These are phyloP conservation scores for Tolypocladium pustulatum DNA, from an alignment of 2,329 filamentous ascomycete genomes.

Conservation along the genomic window DNA sequence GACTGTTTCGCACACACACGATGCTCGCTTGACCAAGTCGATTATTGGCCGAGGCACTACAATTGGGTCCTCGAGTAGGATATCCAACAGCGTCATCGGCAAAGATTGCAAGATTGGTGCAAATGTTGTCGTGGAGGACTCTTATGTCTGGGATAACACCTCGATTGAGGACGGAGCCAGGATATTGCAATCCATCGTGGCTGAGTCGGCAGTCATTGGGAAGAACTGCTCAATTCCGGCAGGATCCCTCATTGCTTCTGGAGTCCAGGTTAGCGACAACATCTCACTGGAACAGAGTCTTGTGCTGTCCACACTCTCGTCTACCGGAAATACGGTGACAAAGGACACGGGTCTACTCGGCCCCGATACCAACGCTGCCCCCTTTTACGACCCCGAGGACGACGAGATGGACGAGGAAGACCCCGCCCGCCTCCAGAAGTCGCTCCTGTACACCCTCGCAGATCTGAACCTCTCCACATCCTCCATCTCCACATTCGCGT, in stretches of 20 bases:
- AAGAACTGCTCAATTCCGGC: constrained; percentile 56
- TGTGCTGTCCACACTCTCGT: constrained; percentile 23
- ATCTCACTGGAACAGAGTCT: constrained; percentile 30
- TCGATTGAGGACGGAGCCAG: constrained; percentile 64
- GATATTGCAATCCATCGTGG: constrained; percentile 66
- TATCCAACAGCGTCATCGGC: constrained; percentile 73
- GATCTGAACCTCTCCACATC: constrained; percentile 42
- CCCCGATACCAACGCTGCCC: constrained; percentile 36
- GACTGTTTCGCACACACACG: constrained; percentile 61
- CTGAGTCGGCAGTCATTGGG: constrained; percentile 60
- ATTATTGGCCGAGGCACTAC: constrained; percentile 68
- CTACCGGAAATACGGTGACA: constrained; percentile 24
- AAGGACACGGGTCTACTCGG: constrained; percentile 38
- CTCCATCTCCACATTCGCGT: constrained; percentile 50
- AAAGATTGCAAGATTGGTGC: constrained; percentile 77
- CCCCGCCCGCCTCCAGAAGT: constrained; percentile 40
- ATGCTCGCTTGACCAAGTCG: constrained; percentile 59
- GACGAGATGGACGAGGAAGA: constrained; percentile 41
- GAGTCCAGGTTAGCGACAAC: constrained; percentile 59
- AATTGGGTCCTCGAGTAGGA: constrained; percentile 59
- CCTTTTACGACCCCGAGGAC: constrained; percentile 34
- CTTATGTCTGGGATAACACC: constrained; percentile 81
- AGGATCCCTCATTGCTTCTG: constrained; percentile 71
- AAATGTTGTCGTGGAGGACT: constrained; percentile 67
- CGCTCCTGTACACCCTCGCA: constrained; percentile 44